Evolutionary conservation across 2,329 filamentous ascomycete species (phyloP).

Genomic region (Cladophialophora exuberans): DNA sequence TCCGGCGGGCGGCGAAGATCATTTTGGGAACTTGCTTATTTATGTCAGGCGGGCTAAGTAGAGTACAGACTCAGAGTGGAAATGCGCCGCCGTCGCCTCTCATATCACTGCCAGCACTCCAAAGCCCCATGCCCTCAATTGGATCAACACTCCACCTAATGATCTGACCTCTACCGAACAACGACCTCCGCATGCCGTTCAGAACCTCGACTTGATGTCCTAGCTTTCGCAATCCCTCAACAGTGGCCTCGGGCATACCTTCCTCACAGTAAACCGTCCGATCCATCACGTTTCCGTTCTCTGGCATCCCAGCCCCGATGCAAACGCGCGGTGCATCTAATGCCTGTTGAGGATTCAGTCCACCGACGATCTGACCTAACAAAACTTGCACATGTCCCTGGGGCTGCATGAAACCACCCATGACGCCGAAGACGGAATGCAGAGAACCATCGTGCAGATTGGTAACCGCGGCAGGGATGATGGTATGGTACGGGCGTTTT

Average conservation of each 20-base stretch:
- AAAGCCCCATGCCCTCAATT: conserved; percentile 69
- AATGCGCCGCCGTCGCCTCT: conserved; percentile 79
- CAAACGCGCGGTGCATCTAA: conserved; percentile 91
- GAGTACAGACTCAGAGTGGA: conserved; percentile 40
- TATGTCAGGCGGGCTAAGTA: no score
- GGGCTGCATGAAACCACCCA: conserved; percentile 98
- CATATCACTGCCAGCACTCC: conserved; percentile 86
- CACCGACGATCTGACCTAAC: conserved; percentile 83
- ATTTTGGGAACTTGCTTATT: no score
- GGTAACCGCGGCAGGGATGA: conserved; percentile 90
- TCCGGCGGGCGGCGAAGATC: no score
- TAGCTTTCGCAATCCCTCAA: conserved; percentile 67
- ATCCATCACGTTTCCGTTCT: background rate
- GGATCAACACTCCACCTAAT: conserved; percentile 71
- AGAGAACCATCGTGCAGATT: conserved; percentile 62
- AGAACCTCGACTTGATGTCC: conserved; percentile 76
- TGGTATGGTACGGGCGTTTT: conserved; percentile 95
- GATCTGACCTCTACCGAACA: conserved; percentile 86
- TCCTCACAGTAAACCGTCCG: conserved; percentile 74
- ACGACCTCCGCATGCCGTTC: conserved; percentile 61
- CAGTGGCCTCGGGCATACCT: conserved; percentile 70
- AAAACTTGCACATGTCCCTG: conserved; percentile 95
- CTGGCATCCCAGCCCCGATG: conserved; percentile 72
- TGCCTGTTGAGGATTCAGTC: conserved; percentile 80
- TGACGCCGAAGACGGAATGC: conserved; percentile 89